Conservation (phyloP, 441 rosid species). For the Geranium incanum region DNA sequence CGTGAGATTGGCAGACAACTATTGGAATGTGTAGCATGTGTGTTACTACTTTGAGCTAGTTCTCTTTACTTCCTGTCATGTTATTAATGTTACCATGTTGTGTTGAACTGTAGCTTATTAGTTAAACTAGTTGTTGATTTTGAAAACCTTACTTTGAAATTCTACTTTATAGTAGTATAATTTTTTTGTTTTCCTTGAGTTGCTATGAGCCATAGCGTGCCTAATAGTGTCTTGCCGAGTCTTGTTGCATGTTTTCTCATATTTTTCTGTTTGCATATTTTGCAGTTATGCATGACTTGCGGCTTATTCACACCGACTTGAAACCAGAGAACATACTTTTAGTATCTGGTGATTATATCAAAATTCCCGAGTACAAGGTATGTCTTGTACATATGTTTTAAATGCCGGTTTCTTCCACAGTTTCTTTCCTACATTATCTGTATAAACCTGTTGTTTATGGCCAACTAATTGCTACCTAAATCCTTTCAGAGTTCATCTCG, state of each 20-base stretch:
- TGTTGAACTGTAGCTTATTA: neutral
- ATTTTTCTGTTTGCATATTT: slow-evolving; percentile 9
- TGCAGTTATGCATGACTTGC: slow-evolving; percentile 88
- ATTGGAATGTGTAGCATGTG: slow-evolving; percentile 98
- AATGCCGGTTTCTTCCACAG: too few relatives aligned
- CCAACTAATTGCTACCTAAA: too few relatives aligned
- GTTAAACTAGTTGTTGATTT: too few relatives aligned
- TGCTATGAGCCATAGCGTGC: too few relatives aligned
- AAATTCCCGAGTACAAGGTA: slow-evolving; percentile 85
- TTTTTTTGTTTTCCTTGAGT: too few relatives aligned
- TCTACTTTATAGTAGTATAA: too few relatives aligned
- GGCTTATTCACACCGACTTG: slow-evolving; percentile 81
- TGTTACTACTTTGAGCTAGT: slow-evolving; percentile 34
- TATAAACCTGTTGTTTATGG: too few relatives aligned
- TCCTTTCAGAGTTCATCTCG: slow-evolving; percentile 58
- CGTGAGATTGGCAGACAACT: slow-evolving; percentile 97
- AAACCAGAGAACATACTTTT: slow-evolving; percentile 94
- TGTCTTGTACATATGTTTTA: too few relatives aligned
- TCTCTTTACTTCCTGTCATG: slow-evolving; percentile 40
- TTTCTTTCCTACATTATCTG: too few relatives aligned
- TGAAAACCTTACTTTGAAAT: too few relatives aligned
- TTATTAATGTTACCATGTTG: neutral
- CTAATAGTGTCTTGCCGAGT: too few relatives aligned
- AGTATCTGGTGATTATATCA: slow-evolving; percentile 68
- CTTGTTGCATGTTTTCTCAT: slow-evolving; percentile 3